Evolutionary conservation across 1,284 basidiomycete species (phyloP), one percentile per base, ranked within the genome.

Genomic region (Leccinum pachyderme): DNA sequence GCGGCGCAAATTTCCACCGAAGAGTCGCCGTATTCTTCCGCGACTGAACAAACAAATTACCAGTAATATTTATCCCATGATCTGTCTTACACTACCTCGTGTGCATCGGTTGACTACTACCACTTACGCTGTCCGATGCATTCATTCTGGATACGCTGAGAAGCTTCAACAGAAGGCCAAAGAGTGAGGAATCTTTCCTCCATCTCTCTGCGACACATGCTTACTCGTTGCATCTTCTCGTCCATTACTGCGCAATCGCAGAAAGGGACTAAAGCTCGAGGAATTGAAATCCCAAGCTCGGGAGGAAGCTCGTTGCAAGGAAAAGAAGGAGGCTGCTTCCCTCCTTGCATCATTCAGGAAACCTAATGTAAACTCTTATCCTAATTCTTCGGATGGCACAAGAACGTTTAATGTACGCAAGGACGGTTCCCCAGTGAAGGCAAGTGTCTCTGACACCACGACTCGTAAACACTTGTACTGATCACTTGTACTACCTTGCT

Each of bases 341-440:
- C 49, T 57, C 47, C 18, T 65, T 1, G 56, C 59, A 2, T 57
- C 56, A 15, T 51, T 54, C 39, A 56, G 31, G 24, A 63, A 50
- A 33, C 12, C 28, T 9, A 39, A 48, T 12, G 7, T 2, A 31
- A 55, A 55, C 11, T 44, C 47, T n/a, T 49, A 22, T 25, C 25
- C 47, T 8, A 35, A 32, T 45, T 12, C 35, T 18, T n/a, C 28
- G 1, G 27, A 50, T 24, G 27, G 47, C 32, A 24, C 68, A 45
- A 37, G 47, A 43, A 43, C 43, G 22, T 49, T 58, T 43, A 62
- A 61, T 47, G 61, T 62, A 35, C 80, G 87, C 43, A 86, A 80
- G 62, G 88, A 90, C 62, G 81, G 81, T 57, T 84, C 86, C 18
- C 88, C 87, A 7, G 74, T 90, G 49, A 88, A 86, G 77, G 87